phyloP scores from a whole-genome alignment of 495 filamentous ascomycete species.

The Lophiostoma macrostomum region DNA sequence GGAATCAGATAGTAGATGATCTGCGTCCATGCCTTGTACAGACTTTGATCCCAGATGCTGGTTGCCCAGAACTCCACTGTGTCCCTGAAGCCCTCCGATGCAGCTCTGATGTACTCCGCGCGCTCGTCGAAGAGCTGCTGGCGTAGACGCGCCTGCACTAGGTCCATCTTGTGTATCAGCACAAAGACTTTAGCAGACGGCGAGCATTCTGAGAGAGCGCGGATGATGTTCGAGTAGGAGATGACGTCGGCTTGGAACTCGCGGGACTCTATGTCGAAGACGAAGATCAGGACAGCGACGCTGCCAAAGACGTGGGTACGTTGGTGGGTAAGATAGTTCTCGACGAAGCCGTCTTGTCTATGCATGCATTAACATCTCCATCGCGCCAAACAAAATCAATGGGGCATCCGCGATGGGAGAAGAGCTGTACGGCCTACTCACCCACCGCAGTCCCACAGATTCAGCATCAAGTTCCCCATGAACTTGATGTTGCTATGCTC shows the following conservation, averaged over 20 bases:
- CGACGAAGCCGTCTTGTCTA: conserved; percentile 97
- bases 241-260: conserved; percentile 88
- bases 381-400: background rate
- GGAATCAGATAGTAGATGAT: conserved; percentile 96
- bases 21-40: conserved; percentile 97
- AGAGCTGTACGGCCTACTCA: conserved; percentile 40
- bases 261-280: conserved; percentile 95
- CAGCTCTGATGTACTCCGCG: conserved; percentile 65
- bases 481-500: conserved; percentile 98
- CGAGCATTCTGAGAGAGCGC: conserved; percentile 79
- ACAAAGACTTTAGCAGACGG: conserved; percentile 83
- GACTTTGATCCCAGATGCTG: conserved; percentile 95
- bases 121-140: conserved; percentile 79
- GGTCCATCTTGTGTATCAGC: conserved; percentile 97
- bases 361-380: conserved; percentile 2
- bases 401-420: background rate
- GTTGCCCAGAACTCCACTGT: conserved; percentile 71
- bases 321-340: conserved; percentile 92
- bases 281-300: conserved; percentile 96
- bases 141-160: conserved; percentile 77
- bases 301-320: conserved; percentile 93
- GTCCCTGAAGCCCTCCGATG: conserved; percentile 67
- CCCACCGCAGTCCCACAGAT: conserved; percentile 98
- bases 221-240: conserved; percentile 82
- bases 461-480: conserved; percentile 92